Evolutionary conservation across 1,139 yeast species (phyloP), one percentile per base, ranked within the genome.

Genomic region (Blastobotrys aristatus): DNA sequence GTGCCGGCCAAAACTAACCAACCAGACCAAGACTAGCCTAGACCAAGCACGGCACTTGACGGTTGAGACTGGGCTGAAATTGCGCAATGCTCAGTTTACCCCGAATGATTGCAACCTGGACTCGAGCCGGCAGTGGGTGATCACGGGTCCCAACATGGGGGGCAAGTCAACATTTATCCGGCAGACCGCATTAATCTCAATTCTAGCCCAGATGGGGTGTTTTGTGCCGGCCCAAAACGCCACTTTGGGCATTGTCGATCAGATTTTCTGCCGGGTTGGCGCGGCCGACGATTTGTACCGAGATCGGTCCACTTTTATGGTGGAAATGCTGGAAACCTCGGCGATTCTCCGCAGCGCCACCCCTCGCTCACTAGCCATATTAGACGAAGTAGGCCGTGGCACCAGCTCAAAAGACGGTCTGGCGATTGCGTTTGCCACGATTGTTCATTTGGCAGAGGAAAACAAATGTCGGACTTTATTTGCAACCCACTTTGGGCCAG

Each of bases 371-470:
- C 67, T 92, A 53, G 96, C 96, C 0, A 84, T 92, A 29, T 78
- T 92, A 40, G 98, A 92, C 67, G 98, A 92, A 59, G 82, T 92
- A n/a, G 98, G 98, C 0, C 73, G 98, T 51, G 98, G 98, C 0
- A 92, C 98, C 0, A 85, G 96, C 53, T 84, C 90, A 0, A 72
- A 73, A 47, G 98, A 92, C 66, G 97, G 98, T 1, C 72, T 88
- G 7, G 86, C 97, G 0, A 82, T 92, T 49, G 97, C 98, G 0
- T 89, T 75, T 68, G 94, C 96, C 0, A 77, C 95, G 0, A 67
- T 92, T 42, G 64, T 76, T 33, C 78, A 82, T 58, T 66, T 92
- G 44, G 59, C 79, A 13, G 64, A 69, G 7, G 67, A 64, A 1
- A 86, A 83, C 57, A 73, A 77, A 56, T 83, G 96, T 56, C 74